Conservation (phyloP, 306 rosid genomes). For the Notholithocarpus densiflorus region DNA sequence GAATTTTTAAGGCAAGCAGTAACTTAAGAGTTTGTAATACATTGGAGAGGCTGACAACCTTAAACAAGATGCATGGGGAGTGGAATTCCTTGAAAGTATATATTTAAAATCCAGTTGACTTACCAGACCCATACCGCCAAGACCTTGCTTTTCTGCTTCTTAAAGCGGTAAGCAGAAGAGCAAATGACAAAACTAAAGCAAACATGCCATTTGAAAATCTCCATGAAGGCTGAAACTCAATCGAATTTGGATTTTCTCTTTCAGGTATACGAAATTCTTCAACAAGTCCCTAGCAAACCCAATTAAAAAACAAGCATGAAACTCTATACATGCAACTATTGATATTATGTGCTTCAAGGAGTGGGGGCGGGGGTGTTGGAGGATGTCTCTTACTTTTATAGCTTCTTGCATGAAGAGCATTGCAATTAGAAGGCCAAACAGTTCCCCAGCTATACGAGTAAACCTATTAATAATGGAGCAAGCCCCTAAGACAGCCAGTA, state of each 20-base stretch:
- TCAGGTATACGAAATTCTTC: conserved; percentile 62
- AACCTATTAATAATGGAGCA: conserved; percentile 80
- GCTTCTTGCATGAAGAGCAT: conserved; percentile 89
- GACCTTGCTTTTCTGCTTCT: conserved; percentile 77
- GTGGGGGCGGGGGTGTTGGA: conserved; percentile 2
- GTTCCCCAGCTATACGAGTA: conserved; percentile 75
- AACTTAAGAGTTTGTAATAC: not conserved
- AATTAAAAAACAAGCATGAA: not conserved
- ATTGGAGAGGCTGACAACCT: not conserved
- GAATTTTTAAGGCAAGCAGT: not conserved
- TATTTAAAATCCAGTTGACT: conserved; percentile 14
- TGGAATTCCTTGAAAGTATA: not conserved
- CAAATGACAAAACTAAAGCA: conserved; percentile 75
- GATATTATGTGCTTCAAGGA: not conserved
- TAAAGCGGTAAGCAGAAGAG: conserved; percentile 65
- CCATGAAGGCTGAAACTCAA: conserved; percentile 72
- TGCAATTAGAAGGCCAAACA: conserved; percentile 85
- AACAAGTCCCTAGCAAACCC: conserved; percentile 55
- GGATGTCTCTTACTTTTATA: conserved; percentile 46
- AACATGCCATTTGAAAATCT: conserved; percentile 87
- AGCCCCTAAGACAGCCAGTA: conserved; percentile 73
- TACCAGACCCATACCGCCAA: conserved; percentile 79
- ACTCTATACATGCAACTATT: not conserved
- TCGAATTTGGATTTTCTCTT: conserved; percentile 43
- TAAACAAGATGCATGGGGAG: not conserved